Evolutionary conservation across 2,329 filamentous ascomycete species (phyloP).

Genomic region (Cladosporium oxysporum): DNA sequence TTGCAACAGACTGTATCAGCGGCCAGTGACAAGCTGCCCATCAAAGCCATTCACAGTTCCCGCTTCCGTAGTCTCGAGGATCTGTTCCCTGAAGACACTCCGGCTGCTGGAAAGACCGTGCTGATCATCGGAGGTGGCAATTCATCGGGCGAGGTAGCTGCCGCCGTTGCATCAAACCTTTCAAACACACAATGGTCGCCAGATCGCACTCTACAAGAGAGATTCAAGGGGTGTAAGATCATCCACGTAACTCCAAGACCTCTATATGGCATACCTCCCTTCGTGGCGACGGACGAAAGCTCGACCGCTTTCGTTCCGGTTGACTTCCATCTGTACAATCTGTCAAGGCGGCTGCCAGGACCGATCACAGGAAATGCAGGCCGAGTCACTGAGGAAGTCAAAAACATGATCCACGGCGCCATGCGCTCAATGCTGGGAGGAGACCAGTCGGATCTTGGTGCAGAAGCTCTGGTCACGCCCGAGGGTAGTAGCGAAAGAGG

Average conservation of each 20-base stretch:
- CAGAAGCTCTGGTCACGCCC: constrained; percentile 27
- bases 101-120: constrained; percentile 57
- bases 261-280: constrained; percentile 68
- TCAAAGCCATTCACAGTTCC: constrained; percentile 67
- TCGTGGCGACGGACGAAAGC: constrained; percentile 41
- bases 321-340: constrained; percentile 72
- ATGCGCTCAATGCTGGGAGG: constrained; percentile 44
- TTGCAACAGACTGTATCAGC: constrained; percentile 51
- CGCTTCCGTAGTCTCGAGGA: constrained; percentile 58
- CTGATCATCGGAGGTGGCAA: constrained; percentile 79
- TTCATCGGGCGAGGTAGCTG: constrained; percentile 77
- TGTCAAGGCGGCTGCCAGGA: constrained; percentile 59
- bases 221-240: constrained; percentile 53
- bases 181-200: constrained; percentile 64
- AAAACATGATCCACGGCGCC: constrained; percentile 31
- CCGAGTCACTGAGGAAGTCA: constrained; percentile 58
- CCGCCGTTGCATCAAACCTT: constrained; percentile 69
- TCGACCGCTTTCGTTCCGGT: constrained; percentile 65
- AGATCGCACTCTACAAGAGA: constrained; percentile 24
- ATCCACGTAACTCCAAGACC: constrained; percentile 71
- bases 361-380: constrained; percentile 66
- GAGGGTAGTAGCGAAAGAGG: constrained; percentile 19
- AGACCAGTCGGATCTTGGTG: constrained; percentile 44
- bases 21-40: neutral
- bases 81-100: constrained; percentile 25